A percentile compares a stretch with the other conserved stretches of the same genome.
These are phyloP conservation scores for Tripterygium wilfordii DNA, from an alignment of 177 flowering plant genomes.

Conservation along the genomic window DNA sequence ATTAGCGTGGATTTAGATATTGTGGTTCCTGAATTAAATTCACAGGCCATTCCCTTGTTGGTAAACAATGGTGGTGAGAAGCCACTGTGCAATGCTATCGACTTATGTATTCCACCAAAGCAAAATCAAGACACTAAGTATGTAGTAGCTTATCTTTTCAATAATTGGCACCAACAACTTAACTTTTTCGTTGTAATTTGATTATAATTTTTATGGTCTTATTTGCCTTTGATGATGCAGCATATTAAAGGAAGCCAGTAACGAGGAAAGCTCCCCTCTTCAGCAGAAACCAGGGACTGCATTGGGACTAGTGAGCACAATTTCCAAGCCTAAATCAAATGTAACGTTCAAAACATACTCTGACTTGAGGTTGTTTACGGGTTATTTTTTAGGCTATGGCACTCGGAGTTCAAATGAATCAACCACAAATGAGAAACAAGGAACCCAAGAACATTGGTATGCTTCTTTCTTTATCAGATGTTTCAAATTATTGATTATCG, in stretches of 20 bases:
- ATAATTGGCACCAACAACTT: too few relatives aligned
- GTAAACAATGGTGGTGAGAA: slow-evolving; percentile 8
- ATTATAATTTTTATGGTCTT: slow-evolving; percentile 3
- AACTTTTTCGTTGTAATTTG: too few relatives aligned
- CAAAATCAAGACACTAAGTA: slow-evolving; percentile 17
- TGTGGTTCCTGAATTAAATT: slow-evolving; percentile 11
- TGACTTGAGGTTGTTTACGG: too few relatives aligned
- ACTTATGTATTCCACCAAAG: slow-evolving; percentile 10
- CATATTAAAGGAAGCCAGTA: slow-evolving; percentile 16
- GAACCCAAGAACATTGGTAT: slow-evolving; percentile 16
- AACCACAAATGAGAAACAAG: slow-evolving; percentile 11
- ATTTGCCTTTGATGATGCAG: slow-evolving; percentile 3
- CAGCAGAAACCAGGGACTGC: slow-evolving; percentile 17
- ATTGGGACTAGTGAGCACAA: slow-evolving; percentile 23
- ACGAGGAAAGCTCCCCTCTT: slow-evolving; percentile 5
- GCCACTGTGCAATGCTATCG: slow-evolving; percentile 3
- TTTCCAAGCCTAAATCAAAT: background rate
- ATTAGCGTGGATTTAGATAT: slow-evolving; percentile 6
- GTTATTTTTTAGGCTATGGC: slow-evolving; percentile 24
- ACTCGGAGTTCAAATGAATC: slow-evolving; percentile 10
- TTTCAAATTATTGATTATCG: too few relatives aligned
- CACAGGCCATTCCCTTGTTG: slow-evolving; percentile 4
- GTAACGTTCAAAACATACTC: too few relatives aligned
- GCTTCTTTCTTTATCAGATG: too few relatives aligned
- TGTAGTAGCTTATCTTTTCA: slow-evolving; percentile 1